These are phyloP conservation scores for Mallotus japonicus DNA, from an alignment of 441 rosid species.

Conservation along the genomic window DNA sequence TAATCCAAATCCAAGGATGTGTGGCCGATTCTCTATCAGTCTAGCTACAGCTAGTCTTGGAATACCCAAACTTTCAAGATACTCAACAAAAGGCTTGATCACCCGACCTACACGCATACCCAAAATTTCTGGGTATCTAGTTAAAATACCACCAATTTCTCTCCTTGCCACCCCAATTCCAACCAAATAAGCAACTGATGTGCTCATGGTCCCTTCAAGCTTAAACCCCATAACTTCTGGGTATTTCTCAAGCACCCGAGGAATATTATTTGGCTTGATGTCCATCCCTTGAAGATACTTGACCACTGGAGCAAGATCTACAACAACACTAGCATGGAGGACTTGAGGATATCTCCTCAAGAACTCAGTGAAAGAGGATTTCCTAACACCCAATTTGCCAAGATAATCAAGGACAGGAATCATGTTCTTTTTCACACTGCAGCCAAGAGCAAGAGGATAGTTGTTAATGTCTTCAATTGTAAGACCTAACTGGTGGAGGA, in stretches of 20 bases:
- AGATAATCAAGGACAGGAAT: slow-evolving; percentile 89
- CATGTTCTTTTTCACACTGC: slow-evolving; percentile 98
- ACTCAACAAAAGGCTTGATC: slow-evolving; percentile 86
- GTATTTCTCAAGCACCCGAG: slow-evolving; percentile 86
- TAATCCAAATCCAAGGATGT: slow-evolving; percentile 75
- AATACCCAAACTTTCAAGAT: slow-evolving; percentile 70
- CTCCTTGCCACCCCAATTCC: slow-evolving; percentile 91
- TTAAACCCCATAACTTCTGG: slow-evolving; percentile 93
- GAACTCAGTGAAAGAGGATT: slow-evolving; percentile 70
- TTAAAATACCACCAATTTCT: slow-evolving; percentile 75
- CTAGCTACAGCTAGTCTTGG: slow-evolving; percentile 87
- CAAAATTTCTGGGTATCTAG: slow-evolving; percentile 75
- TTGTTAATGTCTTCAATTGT: slow-evolving; percentile 77
- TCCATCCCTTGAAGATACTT: slow-evolving; percentile 93
- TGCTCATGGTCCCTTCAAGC: slow-evolving; percentile 98
- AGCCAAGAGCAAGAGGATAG: slow-evolving; percentile 92
- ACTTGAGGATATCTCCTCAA: slow-evolving; percentile 86
- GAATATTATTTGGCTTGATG: slow-evolving; percentile 69
- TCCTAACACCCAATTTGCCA: slow-evolving; percentile 90
- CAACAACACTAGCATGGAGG: slow-evolving; percentile 89
- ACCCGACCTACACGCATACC: slow-evolving; percentile 91
- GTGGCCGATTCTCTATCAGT: slow-evolving; percentile 81
- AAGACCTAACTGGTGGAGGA: slow-evolving; percentile 75
- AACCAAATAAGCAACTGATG: slow-evolving; percentile 89
- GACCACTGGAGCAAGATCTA: slow-evolving; percentile 90